Conservation (phyloP, 2,329 filamentous ascomycete species). For the Clonostachys solani region DNA sequence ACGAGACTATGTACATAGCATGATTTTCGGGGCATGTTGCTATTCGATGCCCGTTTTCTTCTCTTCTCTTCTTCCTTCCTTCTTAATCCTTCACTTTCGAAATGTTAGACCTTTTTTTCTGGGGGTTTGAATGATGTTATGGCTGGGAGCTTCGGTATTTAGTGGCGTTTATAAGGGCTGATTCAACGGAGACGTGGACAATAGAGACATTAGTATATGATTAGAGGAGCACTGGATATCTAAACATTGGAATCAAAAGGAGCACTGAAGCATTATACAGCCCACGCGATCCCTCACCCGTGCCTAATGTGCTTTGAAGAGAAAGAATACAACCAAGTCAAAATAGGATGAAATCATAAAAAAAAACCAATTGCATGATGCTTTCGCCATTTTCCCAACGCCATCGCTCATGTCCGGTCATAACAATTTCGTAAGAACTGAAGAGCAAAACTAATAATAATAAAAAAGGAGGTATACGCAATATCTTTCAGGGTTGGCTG, state of each 20-base stretch:
- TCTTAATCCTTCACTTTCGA: no score
- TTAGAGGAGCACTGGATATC: no score
- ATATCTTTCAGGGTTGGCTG: constrained; percentile 5
- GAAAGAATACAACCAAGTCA: not conserved
- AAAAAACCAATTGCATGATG: not conserved
- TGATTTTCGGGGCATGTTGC: no score
- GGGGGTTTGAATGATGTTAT: not conserved
- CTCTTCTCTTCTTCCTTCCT: no score
- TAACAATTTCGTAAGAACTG: not conserved
- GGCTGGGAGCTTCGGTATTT: not conserved
- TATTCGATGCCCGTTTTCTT: no score
- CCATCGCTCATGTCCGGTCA: constrained; percentile 15
- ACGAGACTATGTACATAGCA: no score
- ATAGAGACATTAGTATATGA: not conserved
- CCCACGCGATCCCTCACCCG: no score
- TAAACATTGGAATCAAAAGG: no score
- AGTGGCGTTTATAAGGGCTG: not conserved
- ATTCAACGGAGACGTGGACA: not conserved
- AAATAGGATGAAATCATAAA: not conserved
- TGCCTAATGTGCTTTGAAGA: not conserved
- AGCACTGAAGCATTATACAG: no score
- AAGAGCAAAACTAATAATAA: constrained; percentile 7
- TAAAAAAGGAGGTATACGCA: constrained; percentile 4
- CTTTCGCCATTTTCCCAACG: constrained; percentile 11
- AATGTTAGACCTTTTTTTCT: no score